Percentiles rank a stretch among this genome's conserved stretches.
These are phyloP conservation scores for Mortierella sp. DNA, from an alignment of 371 early-diverging fungal species.

Conservation along the genomic window DNA sequence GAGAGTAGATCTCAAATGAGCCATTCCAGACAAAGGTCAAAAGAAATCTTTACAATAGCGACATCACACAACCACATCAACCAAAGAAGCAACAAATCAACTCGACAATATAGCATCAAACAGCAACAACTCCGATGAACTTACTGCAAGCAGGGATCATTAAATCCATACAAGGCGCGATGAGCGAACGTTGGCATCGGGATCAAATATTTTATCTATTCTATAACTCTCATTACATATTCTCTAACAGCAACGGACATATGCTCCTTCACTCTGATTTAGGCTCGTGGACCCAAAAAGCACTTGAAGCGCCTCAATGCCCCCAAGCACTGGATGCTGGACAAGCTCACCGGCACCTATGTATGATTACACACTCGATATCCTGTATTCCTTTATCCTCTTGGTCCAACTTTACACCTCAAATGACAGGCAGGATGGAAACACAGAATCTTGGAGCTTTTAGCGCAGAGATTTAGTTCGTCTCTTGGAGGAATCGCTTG, in stretches of 20 bases:
- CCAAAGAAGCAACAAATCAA: too few relatives aligned
- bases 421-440: background rate
- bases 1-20: background rate
- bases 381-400: background rate
- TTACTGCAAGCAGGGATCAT: background rate
- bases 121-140: background rate
- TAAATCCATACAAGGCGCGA: background rate
- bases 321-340: conserved; percentile 99
- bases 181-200: background rate
- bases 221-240: background rate
- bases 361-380: conserved; percentile 56
- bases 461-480: background rate
- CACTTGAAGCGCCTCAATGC: conserved; percentile 99
- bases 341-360: conserved; percentile 98
- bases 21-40: too few relatives aligned
- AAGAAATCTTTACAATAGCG: too few relatives aligned
- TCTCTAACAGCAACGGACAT: background rate
- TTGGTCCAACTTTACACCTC: background rate
- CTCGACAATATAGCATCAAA: too few relatives aligned
- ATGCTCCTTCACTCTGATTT: conserved; percentile 13
- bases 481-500: background rate
- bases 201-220: background rate
- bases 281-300: conserved; percentile 99
- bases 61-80: too few relatives aligned
- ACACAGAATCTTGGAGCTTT: background rate